Percentiles rank a stretch among this genome's conserved stretches.
These are phyloP conservation scores for Fusarium sp. DNA, from an alignment of 2,329 filamentous ascomycete species.

Conservation along the genomic window DNA sequence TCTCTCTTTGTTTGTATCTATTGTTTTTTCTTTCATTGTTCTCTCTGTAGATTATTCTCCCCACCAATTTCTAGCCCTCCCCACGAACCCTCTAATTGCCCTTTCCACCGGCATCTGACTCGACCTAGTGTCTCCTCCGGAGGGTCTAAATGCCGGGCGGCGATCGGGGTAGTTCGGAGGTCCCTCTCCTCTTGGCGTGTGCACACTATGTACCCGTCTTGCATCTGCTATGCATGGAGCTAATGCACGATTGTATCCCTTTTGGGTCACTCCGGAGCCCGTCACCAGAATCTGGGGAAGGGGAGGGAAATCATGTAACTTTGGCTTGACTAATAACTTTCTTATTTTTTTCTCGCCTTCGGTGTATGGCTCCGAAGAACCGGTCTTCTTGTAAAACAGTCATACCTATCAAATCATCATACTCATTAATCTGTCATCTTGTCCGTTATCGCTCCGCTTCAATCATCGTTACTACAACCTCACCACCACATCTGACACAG, in stretches of 20 bases:
- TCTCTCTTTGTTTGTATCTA: no score
- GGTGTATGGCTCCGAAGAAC: constrained; percentile 32
- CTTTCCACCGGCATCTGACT: constrained; percentile 15
- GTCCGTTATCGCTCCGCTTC: constrained; percentile 33
- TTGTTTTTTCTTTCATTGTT: neutral
- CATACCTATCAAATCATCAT: no score
- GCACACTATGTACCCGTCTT: constrained; percentile 22
- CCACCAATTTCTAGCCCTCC: neutral
- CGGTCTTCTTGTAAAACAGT: neutral
- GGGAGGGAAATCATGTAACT: constrained; percentile 4
- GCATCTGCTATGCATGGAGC: constrained; percentile 25
- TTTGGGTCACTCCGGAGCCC: constrained; percentile 41
- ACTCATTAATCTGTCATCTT: neutral
- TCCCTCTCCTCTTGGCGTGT: constrained; percentile 1
- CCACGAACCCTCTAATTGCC: neutral
- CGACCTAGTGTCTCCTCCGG: neutral
- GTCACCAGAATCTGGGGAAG: constrained; percentile 41
- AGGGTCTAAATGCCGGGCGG: neutral
- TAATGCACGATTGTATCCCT: constrained; percentile 37
- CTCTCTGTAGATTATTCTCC: neutral
- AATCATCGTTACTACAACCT: neutral
- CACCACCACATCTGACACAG: neutral
- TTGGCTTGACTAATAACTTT: constrained; percentile 20
- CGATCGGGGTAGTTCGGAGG: constrained; percentile 34
- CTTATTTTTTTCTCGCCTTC: constrained; percentile 25